phyloP scores from a whole-genome alignment of 306 rosid genomes.

The Begonia loranthoides region DNA sequence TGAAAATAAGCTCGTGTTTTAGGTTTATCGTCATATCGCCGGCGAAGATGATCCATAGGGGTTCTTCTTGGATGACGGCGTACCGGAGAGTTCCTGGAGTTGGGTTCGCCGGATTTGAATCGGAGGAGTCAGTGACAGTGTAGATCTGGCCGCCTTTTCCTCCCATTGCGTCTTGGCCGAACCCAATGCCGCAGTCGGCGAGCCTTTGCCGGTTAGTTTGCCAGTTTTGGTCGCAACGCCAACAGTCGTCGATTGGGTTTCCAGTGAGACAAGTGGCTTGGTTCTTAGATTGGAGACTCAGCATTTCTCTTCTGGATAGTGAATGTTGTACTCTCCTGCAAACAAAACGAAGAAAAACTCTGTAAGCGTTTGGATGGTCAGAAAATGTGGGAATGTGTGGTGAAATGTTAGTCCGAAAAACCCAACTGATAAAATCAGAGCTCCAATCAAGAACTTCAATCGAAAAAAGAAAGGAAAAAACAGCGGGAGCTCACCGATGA shows the following conservation, averaged over 20 bases:
- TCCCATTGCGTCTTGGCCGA: slow-evolving; percentile 46
- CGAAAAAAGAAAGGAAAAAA: not conserved
- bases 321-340: slow-evolving; percentile 51
- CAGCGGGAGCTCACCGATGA: slow-evolving; percentile 30
- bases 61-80: slow-evolving; percentile 60
- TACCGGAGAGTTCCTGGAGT: slow-evolving; percentile 57
- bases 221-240: slow-evolving; percentile 66
- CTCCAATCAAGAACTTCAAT: not conserved
- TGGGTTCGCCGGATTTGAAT: slow-evolving; percentile 37
- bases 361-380: slow-evolving; percentile 3
- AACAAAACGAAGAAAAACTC: slow-evolving; percentile 2
- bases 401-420: not conserved
- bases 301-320: slow-evolving; percentile 23
- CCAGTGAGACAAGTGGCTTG: slow-evolving; percentile 39
- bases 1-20: slow-evolving; percentile 50
- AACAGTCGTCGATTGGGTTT: slow-evolving; percentile 63
- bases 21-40: slow-evolving; percentile 41
- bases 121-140: slow-evolving; percentile 58
- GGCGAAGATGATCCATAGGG: slow-evolving; percentile 55
- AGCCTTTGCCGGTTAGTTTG: slow-evolving; percentile 33
- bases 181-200: slow-evolving; percentile 61
- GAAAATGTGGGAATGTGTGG: not conserved
- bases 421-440: not conserved
- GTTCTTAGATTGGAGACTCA: slow-evolving; percentile 17
- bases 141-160: slow-evolving; percentile 70